phyloP scores from a whole-genome alignment of 371 early-diverging fungal species.

The Syncephalastrum contaminatum region DNA sequence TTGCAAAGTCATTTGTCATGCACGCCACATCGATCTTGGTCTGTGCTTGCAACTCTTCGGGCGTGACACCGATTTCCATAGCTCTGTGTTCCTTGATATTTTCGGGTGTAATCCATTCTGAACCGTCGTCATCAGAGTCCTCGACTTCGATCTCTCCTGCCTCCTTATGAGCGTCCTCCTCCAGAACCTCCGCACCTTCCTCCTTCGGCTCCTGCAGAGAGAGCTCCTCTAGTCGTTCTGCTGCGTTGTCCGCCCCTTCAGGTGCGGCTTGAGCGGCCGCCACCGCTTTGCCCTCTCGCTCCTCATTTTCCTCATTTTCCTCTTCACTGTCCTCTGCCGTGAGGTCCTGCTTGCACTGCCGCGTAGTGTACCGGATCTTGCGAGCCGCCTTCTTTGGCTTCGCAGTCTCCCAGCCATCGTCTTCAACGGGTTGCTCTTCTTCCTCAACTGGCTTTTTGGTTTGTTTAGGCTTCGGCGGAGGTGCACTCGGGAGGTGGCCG shows the following conservation, averaged over 20 bases:
- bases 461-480: conserved; percentile 30
- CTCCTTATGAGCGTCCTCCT: neutral
- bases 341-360: conserved; percentile 15
- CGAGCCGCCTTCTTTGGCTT: conserved; percentile 29
- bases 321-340: conserved; percentile 15
- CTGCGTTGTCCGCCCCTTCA: conserved; percentile 11
- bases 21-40: conserved; percentile 76
- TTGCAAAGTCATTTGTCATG: conserved; percentile 93
- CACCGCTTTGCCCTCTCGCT: conserved; percentile 7
- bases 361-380: neutral
- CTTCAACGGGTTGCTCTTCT: conserved; percentile 33
- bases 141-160: neutral
- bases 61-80: conserved; percentile 44
- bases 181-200: conserved; percentile 3
- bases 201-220: conserved; percentile 12
- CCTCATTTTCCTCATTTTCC: conserved; percentile 19
- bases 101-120: conserved; percentile 89
- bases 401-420: conserved; percentile 54
- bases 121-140: conserved; percentile 2
- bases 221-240: conserved; percentile 14
- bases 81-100: conserved; percentile 76
- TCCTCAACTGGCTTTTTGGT: neutral
- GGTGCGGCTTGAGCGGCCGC: neutral
- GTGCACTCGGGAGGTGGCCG: conserved; percentile 40
- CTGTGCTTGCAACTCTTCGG: conserved; percentile 45